Evolutionary conservation across 768 basidiomycete species (phyloP).

Genomic region (Rhodotorula taiwanensis): DNA sequence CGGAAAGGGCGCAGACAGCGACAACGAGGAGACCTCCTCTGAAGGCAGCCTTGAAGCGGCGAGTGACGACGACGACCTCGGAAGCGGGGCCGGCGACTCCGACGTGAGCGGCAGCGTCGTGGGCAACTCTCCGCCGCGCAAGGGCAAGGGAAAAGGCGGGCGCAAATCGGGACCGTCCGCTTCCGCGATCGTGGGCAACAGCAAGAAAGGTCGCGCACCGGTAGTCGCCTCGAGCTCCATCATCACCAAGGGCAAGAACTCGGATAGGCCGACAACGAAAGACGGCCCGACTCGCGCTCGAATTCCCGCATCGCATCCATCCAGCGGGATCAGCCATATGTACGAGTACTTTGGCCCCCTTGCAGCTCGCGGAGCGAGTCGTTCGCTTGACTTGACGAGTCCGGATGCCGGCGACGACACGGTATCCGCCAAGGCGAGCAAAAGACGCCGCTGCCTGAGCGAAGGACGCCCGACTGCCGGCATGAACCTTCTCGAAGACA

Average conservation of each 20-base stretch:
- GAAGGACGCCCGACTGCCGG: background rate
- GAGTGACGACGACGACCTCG: background rate
- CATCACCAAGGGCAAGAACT: background rate
- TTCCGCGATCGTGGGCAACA: background rate
- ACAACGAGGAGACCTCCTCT: background rate
- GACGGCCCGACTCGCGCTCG: background rate
- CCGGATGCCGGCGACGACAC: background rate
- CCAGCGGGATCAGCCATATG: background rate
- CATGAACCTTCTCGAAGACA: background rate
- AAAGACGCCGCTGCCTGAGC: background rate
- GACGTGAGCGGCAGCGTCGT: background rate
- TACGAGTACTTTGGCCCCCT: constrained; percentile 4
- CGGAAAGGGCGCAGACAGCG: background rate
- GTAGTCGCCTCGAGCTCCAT: background rate
- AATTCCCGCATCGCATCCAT: too few relatives aligned
- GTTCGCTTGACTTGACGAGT: background rate
- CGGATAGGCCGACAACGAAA: background rate
- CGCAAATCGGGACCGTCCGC: background rate
- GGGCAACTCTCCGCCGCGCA: background rate
- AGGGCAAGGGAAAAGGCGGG: too few relatives aligned
- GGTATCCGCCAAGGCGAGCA: background rate
- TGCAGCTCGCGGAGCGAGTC: background rate
- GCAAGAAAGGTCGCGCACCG: background rate
- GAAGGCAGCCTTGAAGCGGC: too few relatives aligned
- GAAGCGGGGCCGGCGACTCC: background rate